Base-by-base conservation (phyloP, 169 alveolate genomes). In the Cryptosporidium andersoni region DNA sequence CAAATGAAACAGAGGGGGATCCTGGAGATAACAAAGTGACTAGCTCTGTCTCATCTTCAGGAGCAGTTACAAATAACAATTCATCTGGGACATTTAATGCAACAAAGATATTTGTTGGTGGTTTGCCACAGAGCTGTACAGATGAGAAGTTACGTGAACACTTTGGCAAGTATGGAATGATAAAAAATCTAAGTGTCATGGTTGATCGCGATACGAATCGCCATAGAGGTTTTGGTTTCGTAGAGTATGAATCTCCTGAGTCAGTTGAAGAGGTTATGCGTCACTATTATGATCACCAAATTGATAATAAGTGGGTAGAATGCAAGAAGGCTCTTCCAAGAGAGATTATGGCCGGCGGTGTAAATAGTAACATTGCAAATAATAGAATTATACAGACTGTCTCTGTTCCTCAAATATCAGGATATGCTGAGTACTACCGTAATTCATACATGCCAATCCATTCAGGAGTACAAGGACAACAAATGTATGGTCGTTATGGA, bases 21-120 rank as follows among this genome's bases (percentile, higher is more conserved):
- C 43, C 45, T 12, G 51, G 47, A 16, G 82, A 14, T 2, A 40
- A 25, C 16, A 58, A 43, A 8, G 53, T 64, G 51, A 5, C 40
- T 52, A 80, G 63, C 16, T 40, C 25, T 42, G 43, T 12, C 7
- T 48, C 90, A 1, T 51, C 43, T 64, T 56, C 14, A 74, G 56
- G 81, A 62, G 2, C 65, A 3, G 63, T 48, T 14, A 12, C 47
- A 14, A 9, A 47, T 40, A 51, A 36, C 25, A n/a, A 56, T 64
- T 64, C 80, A 11, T 39, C 56, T 25, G 88, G 81, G 1, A n/a
- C 60, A 48, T 58, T 51, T 82, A 82, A 66, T 37, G 88, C 92
- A 11, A 81, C 88, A 34, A 91, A 92, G 64, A 88, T 95, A 45
- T 95, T 95, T 90, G 95, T 94, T 45, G 96, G 98, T n/a, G 97